Conservation (phyloP, 768 basidiomycete species). For the Lyophyllum shimeji region DNA sequence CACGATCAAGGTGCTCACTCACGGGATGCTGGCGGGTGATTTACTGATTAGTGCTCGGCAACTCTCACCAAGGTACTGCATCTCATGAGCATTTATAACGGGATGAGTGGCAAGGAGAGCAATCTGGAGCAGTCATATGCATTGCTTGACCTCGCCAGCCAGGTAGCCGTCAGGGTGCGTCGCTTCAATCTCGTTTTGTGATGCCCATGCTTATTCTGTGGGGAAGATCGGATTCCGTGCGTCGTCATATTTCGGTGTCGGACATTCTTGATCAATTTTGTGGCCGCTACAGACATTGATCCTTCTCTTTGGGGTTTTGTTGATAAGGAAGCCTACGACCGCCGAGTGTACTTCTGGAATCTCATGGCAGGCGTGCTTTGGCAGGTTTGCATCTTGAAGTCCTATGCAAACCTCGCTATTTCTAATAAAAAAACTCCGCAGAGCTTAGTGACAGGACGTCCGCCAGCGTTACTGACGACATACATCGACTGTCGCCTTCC, state of each 20-base stretch:
- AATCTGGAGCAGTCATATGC: constrained; percentile 48
- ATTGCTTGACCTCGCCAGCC: constrained; percentile 46
- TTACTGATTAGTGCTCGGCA: neutral
- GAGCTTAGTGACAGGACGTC: constrained; percentile 49
- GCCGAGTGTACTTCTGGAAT: constrained; percentile 57
- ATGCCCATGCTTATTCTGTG: constrained; percentile 1
- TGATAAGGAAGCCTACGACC: constrained; percentile 50
- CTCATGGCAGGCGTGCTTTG: constrained; percentile 46
- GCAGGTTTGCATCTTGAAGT: constrained; percentile 36
- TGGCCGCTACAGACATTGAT: constrained; percentile 38
- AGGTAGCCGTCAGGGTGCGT: constrained; percentile 47
- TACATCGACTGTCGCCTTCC: constrained; percentile 49
- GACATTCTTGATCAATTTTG: neutral
- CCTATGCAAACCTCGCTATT: neutral
- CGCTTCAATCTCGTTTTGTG: neutral
- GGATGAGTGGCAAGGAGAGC: constrained; percentile 50
- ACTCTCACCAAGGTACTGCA: constrained; percentile 36
- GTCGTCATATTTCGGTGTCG: constrained; percentile 14
- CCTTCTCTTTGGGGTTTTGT: constrained; percentile 50
- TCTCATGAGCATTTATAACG: constrained; percentile 55
- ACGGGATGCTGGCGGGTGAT: neutral
- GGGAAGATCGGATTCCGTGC: constrained; percentile 43
- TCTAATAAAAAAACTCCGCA: constrained; percentile 16
- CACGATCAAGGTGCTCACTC: constrained; percentile 37
- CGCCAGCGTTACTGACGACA: constrained; percentile 41